phyloP scores from a whole-genome alignment of 2,329 filamentous ascomycete genomes.

The Calonectria fujianensis region DNA sequence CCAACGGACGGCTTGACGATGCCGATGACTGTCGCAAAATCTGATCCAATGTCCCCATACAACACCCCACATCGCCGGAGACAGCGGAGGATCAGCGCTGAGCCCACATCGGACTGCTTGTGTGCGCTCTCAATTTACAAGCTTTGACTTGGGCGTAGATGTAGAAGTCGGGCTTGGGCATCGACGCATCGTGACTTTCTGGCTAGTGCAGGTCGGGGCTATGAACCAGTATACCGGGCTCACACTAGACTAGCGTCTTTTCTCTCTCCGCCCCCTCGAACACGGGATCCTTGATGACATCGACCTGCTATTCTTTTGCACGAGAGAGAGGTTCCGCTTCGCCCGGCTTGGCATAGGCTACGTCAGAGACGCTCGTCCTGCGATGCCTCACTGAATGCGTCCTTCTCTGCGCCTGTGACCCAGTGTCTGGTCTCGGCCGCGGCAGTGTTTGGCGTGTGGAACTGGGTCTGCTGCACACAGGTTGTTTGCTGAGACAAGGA shows the following conservation, averaged over 20 bases:
- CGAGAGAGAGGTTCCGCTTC: not conserved
- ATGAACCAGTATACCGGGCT: conserved; percentile 16
- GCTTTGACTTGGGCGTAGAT: conserved; percentile 3
- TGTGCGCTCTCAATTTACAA: not conserved
- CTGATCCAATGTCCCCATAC: conserved; percentile 12
- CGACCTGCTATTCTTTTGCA: not conserved
- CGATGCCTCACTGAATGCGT: no score
- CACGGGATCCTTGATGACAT: not conserved
- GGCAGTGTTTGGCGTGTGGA: not conserved
- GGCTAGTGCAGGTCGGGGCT: conserved; percentile 11
- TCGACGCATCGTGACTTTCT: conserved; percentile 10
- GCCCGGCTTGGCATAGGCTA: not conserved
- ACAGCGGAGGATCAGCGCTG: not conserved
- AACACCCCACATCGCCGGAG: not conserved
- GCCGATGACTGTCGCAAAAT: conserved; percentile 12
- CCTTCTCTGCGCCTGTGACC: not conserved
- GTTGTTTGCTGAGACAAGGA: conserved; percentile 6
- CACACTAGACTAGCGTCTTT: conserved; percentile 15
- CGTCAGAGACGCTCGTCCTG: not conserved
- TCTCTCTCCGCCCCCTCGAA: not conserved
- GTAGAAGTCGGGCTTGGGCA: conserved; percentile 17
- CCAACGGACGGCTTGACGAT: not conserved
- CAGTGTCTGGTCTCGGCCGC: conserved; percentile 17
- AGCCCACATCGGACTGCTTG: not conserved
- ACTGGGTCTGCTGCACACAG: not conserved